These are phyloP conservation scores for Ceratorhiza oryzae-sativae DNA, from an alignment of 1,284 basidiomycete species.

Conservation along the genomic window DNA sequence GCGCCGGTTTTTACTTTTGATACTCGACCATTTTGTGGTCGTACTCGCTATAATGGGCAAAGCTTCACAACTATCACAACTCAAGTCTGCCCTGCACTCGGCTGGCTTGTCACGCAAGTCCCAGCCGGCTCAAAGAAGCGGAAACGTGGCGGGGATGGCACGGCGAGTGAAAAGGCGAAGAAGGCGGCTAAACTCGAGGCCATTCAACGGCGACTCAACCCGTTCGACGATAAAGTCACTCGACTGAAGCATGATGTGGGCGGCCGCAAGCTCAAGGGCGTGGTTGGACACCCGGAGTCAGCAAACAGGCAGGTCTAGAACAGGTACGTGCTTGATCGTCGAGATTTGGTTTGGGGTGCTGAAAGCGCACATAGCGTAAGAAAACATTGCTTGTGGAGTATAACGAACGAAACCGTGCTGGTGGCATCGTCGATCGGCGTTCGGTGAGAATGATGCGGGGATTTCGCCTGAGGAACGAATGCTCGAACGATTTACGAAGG, in stretches of 20 bases:
- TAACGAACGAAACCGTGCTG: conserved; percentile 77
- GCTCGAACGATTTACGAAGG: conserved; percentile 94
- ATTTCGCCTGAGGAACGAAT: conserved; percentile 96
- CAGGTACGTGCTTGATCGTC: conserved; percentile 63
- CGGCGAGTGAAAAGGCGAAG: conserved; percentile 79
- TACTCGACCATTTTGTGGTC: not conserved
- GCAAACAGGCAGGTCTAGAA: conserved; percentile 89
- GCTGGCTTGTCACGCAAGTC: conserved; percentile 73
- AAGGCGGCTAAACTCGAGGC: conserved; percentile 80
- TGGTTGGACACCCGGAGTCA: conserved; percentile 80
- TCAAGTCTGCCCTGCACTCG: conserved; percentile 81
- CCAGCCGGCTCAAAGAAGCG: conserved; percentile 67
- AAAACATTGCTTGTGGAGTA: conserved; percentile 90
- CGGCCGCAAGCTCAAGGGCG: conserved; percentile 85
- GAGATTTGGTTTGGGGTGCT: conserved; percentile 21
- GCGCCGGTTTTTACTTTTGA: conserved; percentile 10
- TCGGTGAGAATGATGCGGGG: conserved; percentile 92
- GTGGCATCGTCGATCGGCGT: conserved; percentile 94
- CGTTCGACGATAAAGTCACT: conserved; percentile 91
- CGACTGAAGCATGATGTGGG: conserved; percentile 93
- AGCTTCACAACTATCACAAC: conserved; percentile 80
- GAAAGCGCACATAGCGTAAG: conserved; percentile 64
- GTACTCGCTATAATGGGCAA: conserved; percentile 42
- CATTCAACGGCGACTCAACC: conserved; percentile 87
- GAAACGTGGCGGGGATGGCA: conserved; percentile 62